Evolutionary conservation across 2,329 filamentous ascomycete species (phyloP).

Genomic region (Aspergillus fumigatiaffinis): DNA sequence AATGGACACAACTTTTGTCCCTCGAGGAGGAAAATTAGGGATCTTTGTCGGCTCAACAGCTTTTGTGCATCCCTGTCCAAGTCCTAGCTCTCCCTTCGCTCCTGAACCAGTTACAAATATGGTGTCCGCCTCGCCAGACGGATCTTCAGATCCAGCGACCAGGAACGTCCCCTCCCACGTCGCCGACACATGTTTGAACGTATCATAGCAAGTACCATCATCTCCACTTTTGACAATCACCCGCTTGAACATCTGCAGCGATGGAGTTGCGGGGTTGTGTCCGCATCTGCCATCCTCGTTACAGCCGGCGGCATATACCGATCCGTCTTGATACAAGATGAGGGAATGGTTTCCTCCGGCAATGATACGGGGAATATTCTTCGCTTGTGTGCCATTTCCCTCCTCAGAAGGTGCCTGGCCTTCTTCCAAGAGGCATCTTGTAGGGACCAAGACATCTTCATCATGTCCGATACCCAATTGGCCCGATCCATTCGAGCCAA

Average conservation of each 20-base stretch:
- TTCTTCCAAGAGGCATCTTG: conserved; percentile 56
- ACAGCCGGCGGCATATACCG: conserved; percentile 64
- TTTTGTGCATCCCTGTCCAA: conserved; percentile 42
- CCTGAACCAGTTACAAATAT: conserved; percentile 65
- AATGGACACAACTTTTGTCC: conserved; percentile 59
- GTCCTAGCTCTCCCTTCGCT: conserved; percentile 67
- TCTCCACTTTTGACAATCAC: conserved; percentile 18
- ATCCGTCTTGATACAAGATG: conserved; percentile 57
- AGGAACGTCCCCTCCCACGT: conserved; percentile 75
- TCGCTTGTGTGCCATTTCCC: conserved; percentile 37
- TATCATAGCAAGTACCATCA: conserved; percentile 17
- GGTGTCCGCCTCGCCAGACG: conserved; percentile 32
- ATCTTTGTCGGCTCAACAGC: conserved; percentile 46
- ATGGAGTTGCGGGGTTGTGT: background rate
- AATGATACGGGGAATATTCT: conserved; percentile 36
- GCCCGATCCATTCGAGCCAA: conserved; percentile 74
- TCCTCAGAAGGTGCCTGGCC: conserved; percentile 25
- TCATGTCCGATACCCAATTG: conserved; percentile 69
- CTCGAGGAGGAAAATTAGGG: conserved; percentile 60
- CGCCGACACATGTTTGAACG: conserved; percentile 56
- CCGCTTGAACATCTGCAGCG: conserved; percentile 24
- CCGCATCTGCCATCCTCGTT: conserved; percentile 47
- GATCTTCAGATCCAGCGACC: conserved; percentile 43
- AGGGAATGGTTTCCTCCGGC: conserved; percentile 88
- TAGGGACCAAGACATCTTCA: conserved; percentile 66